phyloP scores from a whole-genome alignment of 495 filamentous ascomycete genomes.

The Penicillium manginii region DNA sequence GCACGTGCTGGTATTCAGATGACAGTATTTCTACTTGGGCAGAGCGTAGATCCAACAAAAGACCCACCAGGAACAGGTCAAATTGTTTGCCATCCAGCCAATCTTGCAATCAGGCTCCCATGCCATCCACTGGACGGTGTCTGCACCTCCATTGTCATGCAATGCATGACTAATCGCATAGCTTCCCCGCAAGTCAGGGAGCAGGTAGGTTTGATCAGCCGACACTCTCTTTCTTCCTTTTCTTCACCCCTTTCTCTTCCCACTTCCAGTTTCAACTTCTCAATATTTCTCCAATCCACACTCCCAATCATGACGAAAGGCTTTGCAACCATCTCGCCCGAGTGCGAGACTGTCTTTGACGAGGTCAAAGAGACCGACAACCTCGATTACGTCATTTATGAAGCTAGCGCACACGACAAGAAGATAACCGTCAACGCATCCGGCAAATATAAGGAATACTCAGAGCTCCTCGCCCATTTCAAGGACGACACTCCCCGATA shows the following conservation, averaged over 20 bases:
- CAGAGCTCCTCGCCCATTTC: conserved; percentile 21
- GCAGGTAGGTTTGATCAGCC: neutral
- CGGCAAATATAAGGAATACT: conserved; percentile 24
- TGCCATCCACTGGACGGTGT: neutral
- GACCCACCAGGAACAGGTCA: too few relatives aligned
- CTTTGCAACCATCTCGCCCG: conserved; percentile 27
- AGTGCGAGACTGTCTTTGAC: conserved; percentile 25
- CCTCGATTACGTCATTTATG: conserved; percentile 25
- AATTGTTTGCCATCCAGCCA: too few relatives aligned
- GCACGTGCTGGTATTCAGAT: too few relatives aligned
- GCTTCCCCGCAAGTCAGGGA: conserved; percentile 1
- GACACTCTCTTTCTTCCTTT: neutral
- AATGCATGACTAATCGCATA: conserved; percentile 3
- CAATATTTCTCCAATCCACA: neutral
- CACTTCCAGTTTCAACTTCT: neutral
- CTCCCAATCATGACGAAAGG: conserved; percentile 24
- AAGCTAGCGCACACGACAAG: conserved; percentile 28
- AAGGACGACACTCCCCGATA: conserved; percentile 23
- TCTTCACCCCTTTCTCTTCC: neutral
- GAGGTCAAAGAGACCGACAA: conserved; percentile 25
- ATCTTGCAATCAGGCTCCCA: too few relatives aligned
- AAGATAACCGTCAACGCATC: conserved; percentile 25
- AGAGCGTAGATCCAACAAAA: too few relatives aligned
- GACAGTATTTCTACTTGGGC: too few relatives aligned
- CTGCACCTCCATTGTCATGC: neutral